Evolutionary conservation across 2,329 filamentous ascomycete species (phyloP), one percentile per base, ranked within the genome.

Genomic region (Cladosporium colombiae): DNA sequence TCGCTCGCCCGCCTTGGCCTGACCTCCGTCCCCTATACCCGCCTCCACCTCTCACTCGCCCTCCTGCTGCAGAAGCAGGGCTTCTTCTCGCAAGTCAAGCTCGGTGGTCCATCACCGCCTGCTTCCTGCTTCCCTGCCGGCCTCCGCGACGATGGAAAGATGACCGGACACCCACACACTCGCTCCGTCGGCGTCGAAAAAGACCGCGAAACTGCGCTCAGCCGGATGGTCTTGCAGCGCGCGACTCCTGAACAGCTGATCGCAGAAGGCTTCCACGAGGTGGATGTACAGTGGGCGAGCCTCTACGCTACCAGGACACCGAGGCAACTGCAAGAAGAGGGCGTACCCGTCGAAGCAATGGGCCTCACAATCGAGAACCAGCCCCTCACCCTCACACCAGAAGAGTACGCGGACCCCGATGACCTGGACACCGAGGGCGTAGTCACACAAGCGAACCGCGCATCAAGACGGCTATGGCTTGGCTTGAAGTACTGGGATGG

Each of bases 401-500:
- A 70, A 1, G 69, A 68, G 46, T 62, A 65, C 21, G 67, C 69
- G 58, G 74, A 76, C 64, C 74, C 73, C 1, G 65, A 69, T 8
- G 70, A 70, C 33, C 65, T 73, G 64, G 74, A 76, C 44, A 68
- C 66, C 5, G 73, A 75, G 67, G 71, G 70, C 27, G 65, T 74
- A 10, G 71, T 78, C 49, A 78, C 76, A 58, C 74, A 74, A 64
- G 71, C 71, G 27, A 97, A 96, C 79, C 86, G 92, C 44, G 86
- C 92, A 5, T 84, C 82, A 46, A 85, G 91, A 75, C 85, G 93
- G 67, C 81, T 97, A 70, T 97, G 93, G 93, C 80, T 97, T 14
- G 92, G 92, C 1, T 81, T 97, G 74, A 97, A 97, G 81, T 97
- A 97, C 85, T 91, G 87, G 86, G 88, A 93, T 71, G 90, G 90